A percentile compares a stretch with the other conserved stretches of the same genome.
phyloP scores from a whole-genome alignment of 2,329 filamentous ascomycete genomes.

The Ilyonectria mors-panacis region DNA sequence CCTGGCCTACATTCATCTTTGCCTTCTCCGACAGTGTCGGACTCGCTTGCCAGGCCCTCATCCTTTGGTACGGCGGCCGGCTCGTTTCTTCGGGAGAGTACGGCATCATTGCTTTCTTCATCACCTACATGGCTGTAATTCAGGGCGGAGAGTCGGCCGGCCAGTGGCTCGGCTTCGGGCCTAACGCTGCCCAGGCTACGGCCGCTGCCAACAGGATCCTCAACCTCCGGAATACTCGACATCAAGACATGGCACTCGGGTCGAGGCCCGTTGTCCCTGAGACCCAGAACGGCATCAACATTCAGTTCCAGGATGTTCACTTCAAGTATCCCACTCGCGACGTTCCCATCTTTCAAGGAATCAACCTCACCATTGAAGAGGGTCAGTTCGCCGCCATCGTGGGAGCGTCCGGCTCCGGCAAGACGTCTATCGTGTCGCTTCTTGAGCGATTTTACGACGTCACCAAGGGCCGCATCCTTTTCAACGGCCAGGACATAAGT shows the following conservation, averaged over 20 bases:
- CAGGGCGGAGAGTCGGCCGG: slow-evolving; percentile 78
- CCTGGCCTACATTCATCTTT: slow-evolving; percentile 75
- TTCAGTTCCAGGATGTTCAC: slow-evolving; percentile 70
- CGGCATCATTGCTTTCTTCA: slow-evolving; percentile 62
- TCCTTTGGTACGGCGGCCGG: slow-evolving; percentile 77
- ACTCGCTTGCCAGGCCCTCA: slow-evolving; percentile 73
- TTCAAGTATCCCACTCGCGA: slow-evolving; percentile 74
- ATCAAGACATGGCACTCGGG: slow-evolving; percentile 47
- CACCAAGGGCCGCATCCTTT: slow-evolving; percentile 73
- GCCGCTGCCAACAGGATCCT: slow-evolving; percentile 74
- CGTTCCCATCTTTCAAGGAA: slow-evolving; percentile 69
- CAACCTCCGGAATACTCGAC: slow-evolving; percentile 61
- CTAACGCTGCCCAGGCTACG: slow-evolving; percentile 73
- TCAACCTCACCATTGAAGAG: slow-evolving; percentile 76
- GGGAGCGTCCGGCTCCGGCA: slow-evolving; percentile 79
- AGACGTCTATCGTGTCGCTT: slow-evolving; percentile 79
- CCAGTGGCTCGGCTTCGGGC: slow-evolving; percentile 76
- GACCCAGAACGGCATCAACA: slow-evolving; percentile 65
- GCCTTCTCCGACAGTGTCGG: slow-evolving; percentile 78
- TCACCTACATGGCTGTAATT: slow-evolving; percentile 76
- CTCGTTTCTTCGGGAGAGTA: slow-evolving; percentile 70
- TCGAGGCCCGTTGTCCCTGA: slow-evolving; percentile 59
- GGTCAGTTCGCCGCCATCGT: slow-evolving; percentile 81
- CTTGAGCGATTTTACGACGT: slow-evolving; percentile 80
- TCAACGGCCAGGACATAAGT: slow-evolving; percentile 73